Conservation (phyloP, 1,139 yeast genomes). For the Nadsonia commutata region DNA sequence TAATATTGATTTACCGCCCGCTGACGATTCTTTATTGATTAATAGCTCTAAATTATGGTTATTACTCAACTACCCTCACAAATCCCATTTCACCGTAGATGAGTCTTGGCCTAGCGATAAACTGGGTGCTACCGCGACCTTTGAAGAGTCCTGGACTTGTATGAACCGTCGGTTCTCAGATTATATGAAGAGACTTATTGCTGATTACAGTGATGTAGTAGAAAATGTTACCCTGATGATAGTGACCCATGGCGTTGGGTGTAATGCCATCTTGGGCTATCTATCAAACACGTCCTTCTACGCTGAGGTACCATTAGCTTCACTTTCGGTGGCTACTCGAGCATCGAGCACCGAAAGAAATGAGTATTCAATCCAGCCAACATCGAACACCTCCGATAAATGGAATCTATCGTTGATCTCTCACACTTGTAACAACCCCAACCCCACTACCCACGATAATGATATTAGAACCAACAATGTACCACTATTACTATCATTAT, state of each 20-base stretch:
- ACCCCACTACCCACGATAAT: no score
- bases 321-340: background rate
- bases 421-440: no score
- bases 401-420: no score
- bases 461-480: no score
- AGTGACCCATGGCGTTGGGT: background rate
- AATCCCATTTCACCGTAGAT: background rate
- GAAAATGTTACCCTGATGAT: background rate
- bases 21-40: background rate
- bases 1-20: background rate
- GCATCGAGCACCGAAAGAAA: no score
- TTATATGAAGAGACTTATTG: background rate
- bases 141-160: background rate
- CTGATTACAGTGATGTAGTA: background rate
- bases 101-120: background rate
- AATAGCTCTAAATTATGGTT: background rate
- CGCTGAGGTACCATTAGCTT: background rate
- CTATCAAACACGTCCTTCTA: background rate
- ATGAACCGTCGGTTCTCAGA: background rate
- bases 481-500: no score
- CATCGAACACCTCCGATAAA: no score
- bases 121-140: background rate
- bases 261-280: background rate
- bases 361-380: no score
- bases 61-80: background rate